Conservation (phyloP, 2,329 filamentous ascomycete genomes). For the Apiospora saccharicola region DNA sequence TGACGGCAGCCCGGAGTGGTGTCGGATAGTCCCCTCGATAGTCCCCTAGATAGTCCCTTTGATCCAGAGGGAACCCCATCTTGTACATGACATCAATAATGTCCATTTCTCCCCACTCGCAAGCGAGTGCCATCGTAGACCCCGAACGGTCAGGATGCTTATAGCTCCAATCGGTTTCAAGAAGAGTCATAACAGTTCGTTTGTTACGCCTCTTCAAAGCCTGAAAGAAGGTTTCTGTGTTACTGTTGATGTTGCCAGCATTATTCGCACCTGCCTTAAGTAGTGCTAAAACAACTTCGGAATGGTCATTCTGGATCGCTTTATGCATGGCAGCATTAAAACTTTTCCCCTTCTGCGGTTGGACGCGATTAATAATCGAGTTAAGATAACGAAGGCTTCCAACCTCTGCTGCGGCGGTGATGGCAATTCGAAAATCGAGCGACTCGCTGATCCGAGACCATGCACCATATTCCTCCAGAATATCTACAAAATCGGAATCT, state of each 20-base stretch:
- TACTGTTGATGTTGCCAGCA: too few relatives aligned
- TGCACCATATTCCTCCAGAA: neutral
- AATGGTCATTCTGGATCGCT: neutral
- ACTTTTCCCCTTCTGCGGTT: accelerated
- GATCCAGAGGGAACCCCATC: neutral
- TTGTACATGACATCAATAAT: neutral
- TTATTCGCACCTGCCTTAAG: neutral
- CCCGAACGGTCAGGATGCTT: neutral
- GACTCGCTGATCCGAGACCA: neutral
- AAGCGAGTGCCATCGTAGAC: neutral
- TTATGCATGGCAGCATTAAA: accelerated
- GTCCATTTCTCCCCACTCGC: neutral
- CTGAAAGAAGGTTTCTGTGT: too few relatives aligned
- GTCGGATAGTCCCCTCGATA: neutral
- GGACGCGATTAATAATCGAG: too few relatives aligned
- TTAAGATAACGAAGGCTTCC: neutral
- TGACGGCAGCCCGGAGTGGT: neutral
- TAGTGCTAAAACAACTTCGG: neutral
- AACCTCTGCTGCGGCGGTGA: neutral
- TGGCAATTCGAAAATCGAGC: neutral
- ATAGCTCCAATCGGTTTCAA: neutral
- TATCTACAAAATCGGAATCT: neutral
- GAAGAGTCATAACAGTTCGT: neutral
- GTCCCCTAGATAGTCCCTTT: too few relatives aligned
- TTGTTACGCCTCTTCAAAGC: neutral